Conservation (phyloP, 768 basidiomycete genomes). For the Pleurotus djamor region DNA sequence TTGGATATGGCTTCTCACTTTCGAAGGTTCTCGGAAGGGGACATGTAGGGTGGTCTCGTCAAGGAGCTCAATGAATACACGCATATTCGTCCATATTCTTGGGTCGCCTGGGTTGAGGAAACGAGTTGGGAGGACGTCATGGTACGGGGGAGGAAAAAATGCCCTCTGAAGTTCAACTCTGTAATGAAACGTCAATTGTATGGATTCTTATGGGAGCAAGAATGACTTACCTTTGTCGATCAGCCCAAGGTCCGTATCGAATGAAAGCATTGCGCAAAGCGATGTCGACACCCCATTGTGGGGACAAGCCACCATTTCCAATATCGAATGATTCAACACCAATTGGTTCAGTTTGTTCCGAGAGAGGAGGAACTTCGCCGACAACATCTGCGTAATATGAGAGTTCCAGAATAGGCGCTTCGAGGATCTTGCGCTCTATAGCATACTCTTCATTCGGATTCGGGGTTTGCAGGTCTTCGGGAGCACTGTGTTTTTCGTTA, state of each 20-base stretch:
- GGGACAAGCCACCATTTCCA: constrained; percentile 84
- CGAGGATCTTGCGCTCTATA: constrained; percentile 79
- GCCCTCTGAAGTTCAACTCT: constrained; percentile 75
- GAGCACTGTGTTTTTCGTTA: constrained; percentile 26
- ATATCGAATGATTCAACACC: constrained; percentile 57
- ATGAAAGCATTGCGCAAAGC: constrained; percentile 73
- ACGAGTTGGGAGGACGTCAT: constrained; percentile 53
- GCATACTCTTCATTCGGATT: constrained; percentile 80
- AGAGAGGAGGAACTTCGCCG: constrained; percentile 61
- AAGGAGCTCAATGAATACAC: constrained; percentile 77
- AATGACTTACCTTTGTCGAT: constrained; percentile 72
- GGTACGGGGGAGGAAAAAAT: constrained; percentile 84
- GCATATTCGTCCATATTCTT: constrained; percentile 80
- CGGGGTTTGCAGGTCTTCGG: constrained; percentile 55
- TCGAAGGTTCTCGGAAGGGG: constrained; percentile 92
- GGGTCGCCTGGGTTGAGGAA: constrained; percentile 73
- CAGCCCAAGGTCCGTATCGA: constrained; percentile 95
- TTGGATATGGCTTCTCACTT: constrained; percentile 39
- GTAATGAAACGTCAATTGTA: constrained; percentile 8
- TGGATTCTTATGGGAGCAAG: background rate
- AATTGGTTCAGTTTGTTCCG: constrained; percentile 21
- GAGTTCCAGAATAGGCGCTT: constrained; percentile 74
- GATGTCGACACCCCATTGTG: constrained; percentile 93
- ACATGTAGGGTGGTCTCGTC: constrained; percentile 76
- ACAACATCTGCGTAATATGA: constrained; percentile 86